Percentiles rank a stretch among this genome's conserved stretches.
These are phyloP conservation scores for Sistotremastrum suecicum DNA, from an alignment of 768 basidiomycete genomes.

Conservation along the genomic window DNA sequence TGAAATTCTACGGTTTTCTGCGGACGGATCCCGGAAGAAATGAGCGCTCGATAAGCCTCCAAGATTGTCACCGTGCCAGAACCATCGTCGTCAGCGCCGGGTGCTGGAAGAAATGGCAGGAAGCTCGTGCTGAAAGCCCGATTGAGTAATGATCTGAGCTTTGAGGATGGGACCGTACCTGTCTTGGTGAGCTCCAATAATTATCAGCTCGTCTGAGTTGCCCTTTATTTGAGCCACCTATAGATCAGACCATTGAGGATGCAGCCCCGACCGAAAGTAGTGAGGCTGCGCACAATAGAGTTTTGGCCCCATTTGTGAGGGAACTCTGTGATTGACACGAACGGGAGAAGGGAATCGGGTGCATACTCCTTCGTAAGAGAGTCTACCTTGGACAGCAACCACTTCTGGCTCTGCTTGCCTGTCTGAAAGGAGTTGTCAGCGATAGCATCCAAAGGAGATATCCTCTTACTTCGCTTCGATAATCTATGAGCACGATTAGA, in stretches of 20 bases:
- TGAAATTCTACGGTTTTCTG: slow-evolving; percentile 61
- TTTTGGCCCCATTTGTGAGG: slow-evolving; percentile 78
- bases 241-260: slow-evolving; percentile 4
- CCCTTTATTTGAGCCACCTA: slow-evolving; percentile 72
- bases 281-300: slow-evolving; percentile 38
- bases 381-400: slow-evolving; percentile 53
- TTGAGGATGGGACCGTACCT: slow-evolving; percentile 28
- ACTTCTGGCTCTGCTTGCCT: slow-evolving; percentile 61
- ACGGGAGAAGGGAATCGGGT: slow-evolving; percentile 35
- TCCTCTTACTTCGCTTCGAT: slow-evolving; percentile 53
- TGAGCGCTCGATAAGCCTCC: slow-evolving; percentile 59
- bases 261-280: neutral
- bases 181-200: slow-evolving; percentile 76
- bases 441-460: slow-evolving; percentile 8
- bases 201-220: slow-evolving; percentile 48
- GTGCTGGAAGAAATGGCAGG: slow-evolving; percentile 4
- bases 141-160: slow-evolving; percentile 5
- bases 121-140: slow-evolving; percentile 3
- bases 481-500: slow-evolving; percentile 30
- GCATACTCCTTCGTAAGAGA: slow-evolving; percentile 56
- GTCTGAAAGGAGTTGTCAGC: slow-evolving; percentile 28
- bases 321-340: slow-evolving; percentile 61
- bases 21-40: slow-evolving; percentile 56
- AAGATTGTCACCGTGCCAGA: slow-evolving; percentile 67
- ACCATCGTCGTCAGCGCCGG: slow-evolving; percentile 51